These are phyloP conservation scores for Aspergillus heteromorphus DNA, from an alignment of 495 filamentous ascomycete genomes.

Conservation along the genomic window DNA sequence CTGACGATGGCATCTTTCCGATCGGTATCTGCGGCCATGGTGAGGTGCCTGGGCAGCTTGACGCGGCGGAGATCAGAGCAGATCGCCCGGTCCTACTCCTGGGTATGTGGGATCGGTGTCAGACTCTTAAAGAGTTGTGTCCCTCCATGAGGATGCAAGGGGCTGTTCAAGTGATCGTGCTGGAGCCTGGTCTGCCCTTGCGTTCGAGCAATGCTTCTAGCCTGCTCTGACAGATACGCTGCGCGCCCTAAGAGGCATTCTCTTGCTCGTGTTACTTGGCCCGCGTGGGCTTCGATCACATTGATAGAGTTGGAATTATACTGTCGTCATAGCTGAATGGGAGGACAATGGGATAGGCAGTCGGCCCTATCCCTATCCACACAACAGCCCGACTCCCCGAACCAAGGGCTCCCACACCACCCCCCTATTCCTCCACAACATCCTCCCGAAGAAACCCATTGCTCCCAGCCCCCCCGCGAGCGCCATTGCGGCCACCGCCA, in stretches of 20 bases:
- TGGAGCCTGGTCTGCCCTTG: background rate
- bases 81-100: background rate
- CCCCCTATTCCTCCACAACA: conserved; percentile 6
- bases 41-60: background rate
- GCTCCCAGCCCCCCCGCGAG: conserved; percentile 5
- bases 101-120: background rate
- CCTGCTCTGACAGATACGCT: background rate
- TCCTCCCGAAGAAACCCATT: conserved; percentile 1
- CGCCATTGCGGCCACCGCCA: conserved; percentile 6
- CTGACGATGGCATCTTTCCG: background rate
- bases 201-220: background rate
- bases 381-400: background rate
- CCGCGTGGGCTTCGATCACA: background rate
- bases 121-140: background rate
- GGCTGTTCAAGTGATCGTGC: background rate
- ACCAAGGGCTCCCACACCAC: background rate
- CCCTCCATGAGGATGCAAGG: background rate
- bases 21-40: background rate
- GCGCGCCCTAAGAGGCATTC: background rate
- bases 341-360: background rate
- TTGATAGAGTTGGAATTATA: background rate
- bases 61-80: background rate
- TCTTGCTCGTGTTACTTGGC: background rate
- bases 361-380: background rate
- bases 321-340: no score